Evolutionary conservation across 2,329 filamentous ascomycete genomes (phyloP).

Genomic region (Claviceps monticola): DNA sequence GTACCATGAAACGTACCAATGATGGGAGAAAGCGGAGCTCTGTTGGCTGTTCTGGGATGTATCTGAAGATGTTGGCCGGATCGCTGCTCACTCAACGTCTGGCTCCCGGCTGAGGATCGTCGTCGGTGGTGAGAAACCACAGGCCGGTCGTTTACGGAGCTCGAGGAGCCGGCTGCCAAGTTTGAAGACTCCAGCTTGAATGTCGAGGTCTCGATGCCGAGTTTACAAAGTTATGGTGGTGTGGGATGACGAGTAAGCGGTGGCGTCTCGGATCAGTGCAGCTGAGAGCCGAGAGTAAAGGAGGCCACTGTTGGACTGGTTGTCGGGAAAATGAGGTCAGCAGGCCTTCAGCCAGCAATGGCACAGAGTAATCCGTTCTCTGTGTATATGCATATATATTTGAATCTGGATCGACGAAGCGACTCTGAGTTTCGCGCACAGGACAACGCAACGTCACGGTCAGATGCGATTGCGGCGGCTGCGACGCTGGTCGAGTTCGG

Average conservation of each 20-base stretch:
- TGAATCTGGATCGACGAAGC: neutral
- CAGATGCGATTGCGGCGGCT: too few species aligned
- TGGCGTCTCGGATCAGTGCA: conserved; percentile 2
- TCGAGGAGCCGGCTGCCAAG: conserved; percentile 37
- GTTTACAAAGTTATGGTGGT: neutral
- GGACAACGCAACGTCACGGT: neutral
- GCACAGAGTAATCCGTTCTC: neutral
- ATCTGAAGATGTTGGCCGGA: conserved; percentile 18
- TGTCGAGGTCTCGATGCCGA: conserved; percentile 9
- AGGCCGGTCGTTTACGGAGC: conserved; percentile 36
- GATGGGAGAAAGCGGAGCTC: conserved; percentile 34
- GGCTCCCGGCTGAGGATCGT: conserved; percentile 29
- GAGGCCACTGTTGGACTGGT: neutral
- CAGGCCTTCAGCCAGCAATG: neutral
- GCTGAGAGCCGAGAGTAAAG: neutral
- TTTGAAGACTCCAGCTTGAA: conserved; percentile 38
- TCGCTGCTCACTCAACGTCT: conserved; percentile 18
- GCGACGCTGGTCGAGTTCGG: too few species aligned
- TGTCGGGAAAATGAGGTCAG: neutral
- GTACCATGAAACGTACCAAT: conserved; percentile 32
- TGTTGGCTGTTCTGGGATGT: conserved; percentile 16
- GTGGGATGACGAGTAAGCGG: neutral
- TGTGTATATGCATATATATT: neutral
- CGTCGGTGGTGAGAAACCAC: conserved; percentile 34
- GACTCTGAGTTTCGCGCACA: neutral